These are phyloP conservation scores for Fraxinus xanthoxyloides DNA, from an alignment of 305 asterid species.

Conservation along the genomic window DNA sequence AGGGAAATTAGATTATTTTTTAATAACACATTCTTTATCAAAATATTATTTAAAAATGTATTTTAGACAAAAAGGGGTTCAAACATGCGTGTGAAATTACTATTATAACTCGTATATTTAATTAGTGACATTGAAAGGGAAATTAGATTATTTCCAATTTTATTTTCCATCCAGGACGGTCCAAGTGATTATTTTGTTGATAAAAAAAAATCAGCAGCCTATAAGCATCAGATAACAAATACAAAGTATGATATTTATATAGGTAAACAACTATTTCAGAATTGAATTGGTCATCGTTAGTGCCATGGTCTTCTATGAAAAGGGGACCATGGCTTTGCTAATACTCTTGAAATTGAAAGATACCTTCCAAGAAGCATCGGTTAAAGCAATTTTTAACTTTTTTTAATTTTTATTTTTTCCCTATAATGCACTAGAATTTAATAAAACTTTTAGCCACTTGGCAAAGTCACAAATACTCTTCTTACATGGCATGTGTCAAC, in stretches of 20 bases:
- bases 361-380: not conserved
- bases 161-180: not conserved
- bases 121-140: not conserved
- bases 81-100: too few species aligned
- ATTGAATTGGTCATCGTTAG: not conserved
- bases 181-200: not conserved
- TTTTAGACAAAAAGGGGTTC: too few species aligned
- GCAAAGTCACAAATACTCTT: not conserved
- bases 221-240: not conserved
- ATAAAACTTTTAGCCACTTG: not conserved
- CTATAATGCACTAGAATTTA: not conserved
- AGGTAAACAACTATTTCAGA: too few species aligned
- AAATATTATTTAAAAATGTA: too few species aligned
- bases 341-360: not conserved
- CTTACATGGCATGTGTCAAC: not conserved
- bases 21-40: too few species aligned
- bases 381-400: not conserved
- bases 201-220: not conserved
- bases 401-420: too few species aligned
- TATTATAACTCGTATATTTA: too few species aligned
- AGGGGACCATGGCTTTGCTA: slow-evolving; percentile 11
- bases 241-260: not conserved
- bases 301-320: not conserved
- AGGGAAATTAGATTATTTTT: too few species aligned
- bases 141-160: not conserved